phyloP scores from a whole-genome alignment of 176 grass and related monocot genomes.

The Pontederia crassipes region DNA sequence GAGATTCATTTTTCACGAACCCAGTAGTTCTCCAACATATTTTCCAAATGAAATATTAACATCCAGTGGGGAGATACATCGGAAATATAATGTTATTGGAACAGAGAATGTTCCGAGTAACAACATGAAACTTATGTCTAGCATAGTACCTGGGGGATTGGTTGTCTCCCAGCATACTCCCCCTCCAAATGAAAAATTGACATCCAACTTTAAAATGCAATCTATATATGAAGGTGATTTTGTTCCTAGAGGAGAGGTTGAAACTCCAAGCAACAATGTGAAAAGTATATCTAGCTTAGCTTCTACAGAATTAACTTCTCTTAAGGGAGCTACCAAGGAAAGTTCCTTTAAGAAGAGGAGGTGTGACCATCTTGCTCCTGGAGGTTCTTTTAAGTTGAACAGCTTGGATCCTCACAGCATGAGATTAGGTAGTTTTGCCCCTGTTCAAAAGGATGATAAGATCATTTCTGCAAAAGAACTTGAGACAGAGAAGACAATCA shows the following conservation, averaged over 20 bases:
- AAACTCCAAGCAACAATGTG: background rate
- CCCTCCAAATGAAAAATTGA: background rate
- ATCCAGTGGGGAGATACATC: background rate
- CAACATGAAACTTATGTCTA: background rate
- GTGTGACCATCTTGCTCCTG: background rate
- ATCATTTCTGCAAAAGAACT: background rate
- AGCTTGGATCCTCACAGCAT: background rate
- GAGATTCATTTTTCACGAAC: background rate
- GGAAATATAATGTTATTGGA: background rate
- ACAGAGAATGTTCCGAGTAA: background rate
- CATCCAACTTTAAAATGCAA: background rate
- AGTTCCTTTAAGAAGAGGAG: slow-evolving; percentile 4
- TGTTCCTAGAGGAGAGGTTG: background rate
- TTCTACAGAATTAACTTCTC: background rate
- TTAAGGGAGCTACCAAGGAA: background rate
- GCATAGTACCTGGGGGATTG: background rate
- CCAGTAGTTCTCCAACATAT: background rate
- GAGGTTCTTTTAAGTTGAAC: slow-evolving; percentile 13
- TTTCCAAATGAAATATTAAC: background rate
- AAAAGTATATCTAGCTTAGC: background rate
- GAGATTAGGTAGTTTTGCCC: background rate
- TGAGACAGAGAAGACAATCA: background rate
- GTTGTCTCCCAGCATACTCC: too few species aligned
- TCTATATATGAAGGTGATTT: background rate
- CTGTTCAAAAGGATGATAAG: background rate